Percentiles rank a stretch among this genome's conserved stretches.
These are phyloP conservation scores for Coemansia sp. DNA, from an alignment of 192 early-diverging fungal species.

Conservation along the genomic window DNA sequence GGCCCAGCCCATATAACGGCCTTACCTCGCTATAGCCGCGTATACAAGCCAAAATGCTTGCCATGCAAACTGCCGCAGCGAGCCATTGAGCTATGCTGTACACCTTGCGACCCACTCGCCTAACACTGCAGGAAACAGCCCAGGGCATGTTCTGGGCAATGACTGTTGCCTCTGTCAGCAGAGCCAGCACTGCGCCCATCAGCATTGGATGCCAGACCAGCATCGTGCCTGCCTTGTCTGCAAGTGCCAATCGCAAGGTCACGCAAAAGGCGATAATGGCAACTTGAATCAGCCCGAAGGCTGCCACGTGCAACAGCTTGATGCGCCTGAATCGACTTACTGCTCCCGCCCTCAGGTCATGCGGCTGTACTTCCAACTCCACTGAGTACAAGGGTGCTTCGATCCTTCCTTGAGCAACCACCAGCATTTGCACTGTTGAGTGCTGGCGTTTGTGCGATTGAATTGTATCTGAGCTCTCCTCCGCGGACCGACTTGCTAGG, in stretches of 20 bases:
- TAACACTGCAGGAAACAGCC: background rate
- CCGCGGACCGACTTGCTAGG: background rate
- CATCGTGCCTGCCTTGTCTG: background rate
- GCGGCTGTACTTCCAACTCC: background rate
- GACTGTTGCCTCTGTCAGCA: conserved; percentile 16
- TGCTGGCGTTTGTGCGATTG: background rate
- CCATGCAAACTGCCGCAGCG: background rate
- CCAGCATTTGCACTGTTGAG: background rate
- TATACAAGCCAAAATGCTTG: background rate
- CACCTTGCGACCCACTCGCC: background rate
- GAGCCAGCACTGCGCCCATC: conserved; percentile 25
- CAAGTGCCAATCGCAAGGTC: background rate
- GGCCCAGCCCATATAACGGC: background rate
- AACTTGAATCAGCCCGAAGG: conserved; percentile 3
- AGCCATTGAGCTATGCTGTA: background rate
- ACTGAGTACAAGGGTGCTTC: background rate
- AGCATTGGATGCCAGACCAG: conserved; percentile 34
- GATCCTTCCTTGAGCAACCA: background rate
- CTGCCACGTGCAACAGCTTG: background rate
- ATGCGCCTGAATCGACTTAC: too few species aligned
- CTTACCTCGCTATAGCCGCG: background rate
- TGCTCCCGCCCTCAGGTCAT: background rate
- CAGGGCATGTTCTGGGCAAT: conserved; percentile 20
- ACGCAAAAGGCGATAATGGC: conserved; percentile 9
- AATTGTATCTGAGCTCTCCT: background rate